phyloP scores from a whole-genome alignment of 371 early-diverging fungal genomes.

The Rhizopus stolonifer region DNA sequence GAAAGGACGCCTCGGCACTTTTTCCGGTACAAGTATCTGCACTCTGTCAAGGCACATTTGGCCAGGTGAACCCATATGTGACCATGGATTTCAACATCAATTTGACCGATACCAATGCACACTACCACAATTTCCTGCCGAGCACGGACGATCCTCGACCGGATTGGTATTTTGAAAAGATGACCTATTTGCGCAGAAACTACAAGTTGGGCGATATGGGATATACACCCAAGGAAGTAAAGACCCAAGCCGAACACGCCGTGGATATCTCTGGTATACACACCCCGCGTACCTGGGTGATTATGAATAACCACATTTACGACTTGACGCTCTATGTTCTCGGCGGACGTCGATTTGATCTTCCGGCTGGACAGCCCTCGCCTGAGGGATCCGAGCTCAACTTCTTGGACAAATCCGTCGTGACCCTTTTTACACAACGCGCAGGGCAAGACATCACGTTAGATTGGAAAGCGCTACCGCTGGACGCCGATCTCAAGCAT shows the following conservation, averaged over 20 bases:
- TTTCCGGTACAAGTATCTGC: constrained; percentile 79
- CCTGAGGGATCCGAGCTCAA: constrained; percentile 30
- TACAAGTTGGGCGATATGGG: constrained; percentile 51
- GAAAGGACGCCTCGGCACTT: constrained; percentile 61
- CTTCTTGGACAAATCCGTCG: constrained; percentile 51
- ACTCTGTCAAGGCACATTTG: constrained; percentile 42
- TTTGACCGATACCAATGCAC: constrained; percentile 36
- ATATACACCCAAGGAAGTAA: constrained; percentile 31
- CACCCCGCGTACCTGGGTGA: constrained; percentile 43
- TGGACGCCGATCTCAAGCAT: constrained; percentile 27
- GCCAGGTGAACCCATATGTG: constrained; percentile 34
- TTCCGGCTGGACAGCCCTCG: constrained; percentile 15
- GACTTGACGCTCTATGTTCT: constrained; percentile 56
- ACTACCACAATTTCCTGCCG: constrained; percentile 43
- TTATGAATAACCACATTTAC: constrained; percentile 59
- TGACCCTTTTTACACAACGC: constrained; percentile 56
- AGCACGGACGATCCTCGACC: constrained; percentile 42
- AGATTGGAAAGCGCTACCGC: constrained; percentile 46
- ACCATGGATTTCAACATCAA: constrained; percentile 40
- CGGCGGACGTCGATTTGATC: constrained; percentile 28
- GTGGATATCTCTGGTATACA: constrained; percentile 20
- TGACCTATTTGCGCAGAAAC: constrained; percentile 50
- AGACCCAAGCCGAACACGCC: constrained; percentile 33
- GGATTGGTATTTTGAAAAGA: constrained; percentile 55
- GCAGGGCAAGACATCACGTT: constrained; percentile 65